Percentiles rank a stretch among this genome's conserved stretches.
Evolutionary conservation across 352 stramenopile genomes (phyloP).

Genomic region (Pilasporangium apinafurcum): DNA sequence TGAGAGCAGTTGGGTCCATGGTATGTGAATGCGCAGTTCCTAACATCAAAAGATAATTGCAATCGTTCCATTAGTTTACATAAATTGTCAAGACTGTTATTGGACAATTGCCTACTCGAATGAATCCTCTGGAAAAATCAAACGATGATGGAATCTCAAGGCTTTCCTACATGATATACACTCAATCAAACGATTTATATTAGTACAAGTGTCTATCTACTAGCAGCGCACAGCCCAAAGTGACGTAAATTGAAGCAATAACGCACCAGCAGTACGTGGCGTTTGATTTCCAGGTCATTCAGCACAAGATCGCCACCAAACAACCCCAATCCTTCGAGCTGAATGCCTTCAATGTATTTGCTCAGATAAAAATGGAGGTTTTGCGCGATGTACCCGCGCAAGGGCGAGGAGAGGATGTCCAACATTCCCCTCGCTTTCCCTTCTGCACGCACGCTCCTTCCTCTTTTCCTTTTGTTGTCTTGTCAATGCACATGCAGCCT

Average conservation of each 20-base stretch:
- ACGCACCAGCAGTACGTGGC: constrained; percentile 60
- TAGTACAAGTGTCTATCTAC: background rate
- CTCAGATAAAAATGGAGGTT: constrained; percentile 85
- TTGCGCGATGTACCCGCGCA: constrained; percentile 83
- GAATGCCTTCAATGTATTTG: constrained; percentile 89
- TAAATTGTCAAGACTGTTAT: too few species aligned
- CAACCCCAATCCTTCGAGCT: constrained; percentile 77
- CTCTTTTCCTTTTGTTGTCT: background rate
- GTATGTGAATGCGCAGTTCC: constrained; percentile 86
- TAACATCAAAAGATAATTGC: constrained; percentile 9
- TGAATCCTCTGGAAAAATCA: constrained; percentile 83
- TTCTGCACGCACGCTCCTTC: background rate
- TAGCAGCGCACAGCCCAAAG: too few species aligned
- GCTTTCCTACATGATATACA: constrained; percentile 38
- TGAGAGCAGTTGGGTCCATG: constrained; percentile 82
- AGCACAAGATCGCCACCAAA: constrained; percentile 84
- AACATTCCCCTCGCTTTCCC: constrained; percentile 34
- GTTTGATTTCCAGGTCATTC: constrained; percentile 87
- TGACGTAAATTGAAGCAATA: background rate
- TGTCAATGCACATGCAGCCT: too few species aligned
- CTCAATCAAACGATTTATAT: background rate
- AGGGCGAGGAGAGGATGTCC: constrained; percentile 78
- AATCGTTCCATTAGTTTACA: too few species aligned
- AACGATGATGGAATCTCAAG: constrained; percentile 84
- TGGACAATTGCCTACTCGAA: constrained; percentile 35